phyloP scores from a whole-genome alignment of 257 asterid genomes.

The Solanum etuberosum region DNA sequence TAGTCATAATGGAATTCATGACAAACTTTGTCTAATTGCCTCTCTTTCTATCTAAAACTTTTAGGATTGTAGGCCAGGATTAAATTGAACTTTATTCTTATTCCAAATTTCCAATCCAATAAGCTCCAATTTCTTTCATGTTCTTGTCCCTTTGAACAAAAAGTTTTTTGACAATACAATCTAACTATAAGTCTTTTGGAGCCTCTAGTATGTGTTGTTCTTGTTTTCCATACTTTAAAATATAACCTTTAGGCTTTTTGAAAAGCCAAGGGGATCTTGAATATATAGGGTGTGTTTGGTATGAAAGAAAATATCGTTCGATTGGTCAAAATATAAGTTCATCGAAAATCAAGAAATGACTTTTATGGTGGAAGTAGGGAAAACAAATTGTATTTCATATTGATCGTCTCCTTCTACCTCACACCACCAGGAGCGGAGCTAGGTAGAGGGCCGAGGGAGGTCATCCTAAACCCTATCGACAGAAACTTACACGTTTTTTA shows the following conservation, averaged over 20 bases:
- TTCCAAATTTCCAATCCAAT: neutral
- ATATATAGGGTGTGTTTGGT: neutral
- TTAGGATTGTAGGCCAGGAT: neutral
- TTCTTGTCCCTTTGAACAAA: conserved; percentile 9
- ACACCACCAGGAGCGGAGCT: neutral
- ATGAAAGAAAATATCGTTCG: neutral
- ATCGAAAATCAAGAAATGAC: neutral
- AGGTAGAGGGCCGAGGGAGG: neutral
- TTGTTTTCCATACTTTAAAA: neutral
- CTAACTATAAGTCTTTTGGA: conserved; percentile 6
- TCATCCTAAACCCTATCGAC: neutral
- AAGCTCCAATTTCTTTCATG: conserved; percentile 17
- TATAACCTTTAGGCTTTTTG: neutral
- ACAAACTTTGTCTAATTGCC: neutral
- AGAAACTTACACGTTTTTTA: neutral
- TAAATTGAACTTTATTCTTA: conserved; percentile 12
- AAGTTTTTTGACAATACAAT: neutral
- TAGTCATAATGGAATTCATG: neutral
- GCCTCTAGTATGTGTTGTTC: neutral
- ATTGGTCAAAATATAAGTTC: neutral
- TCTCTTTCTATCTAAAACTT: neutral
- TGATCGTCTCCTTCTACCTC: neutral
- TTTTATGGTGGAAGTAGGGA: neutral
- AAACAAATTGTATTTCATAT: neutral
- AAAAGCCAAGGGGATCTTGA: neutral